Base-by-base conservation (phyloP, 2,329 filamentous ascomycete species). In the Podosphaera xanthii region DNA sequence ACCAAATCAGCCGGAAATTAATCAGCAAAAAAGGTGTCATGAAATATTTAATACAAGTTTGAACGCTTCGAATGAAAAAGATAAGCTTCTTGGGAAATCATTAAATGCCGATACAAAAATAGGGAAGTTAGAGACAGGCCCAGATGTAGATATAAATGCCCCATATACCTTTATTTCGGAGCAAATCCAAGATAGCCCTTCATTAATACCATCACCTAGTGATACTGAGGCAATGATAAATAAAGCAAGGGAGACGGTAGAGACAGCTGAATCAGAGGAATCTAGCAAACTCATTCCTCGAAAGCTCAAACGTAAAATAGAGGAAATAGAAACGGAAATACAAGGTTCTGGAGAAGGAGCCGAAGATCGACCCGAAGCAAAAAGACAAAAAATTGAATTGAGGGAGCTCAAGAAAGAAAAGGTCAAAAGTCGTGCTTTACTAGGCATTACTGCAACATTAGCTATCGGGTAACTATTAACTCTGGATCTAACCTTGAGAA, bases 201-300 rank as follows among this genome's bases (percentile, higher is more conserved):
- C 10, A 44, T 44, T 44, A 12, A 12, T 89, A 7, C 83, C 86
- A 0, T 79, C 82, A 10, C 82, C 87, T 0, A 85, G 89, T 63
- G 86, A 92, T 66, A 83, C 89, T 0, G 78, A 85, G 60, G 79
- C 83, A 59, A 89, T 96, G 84, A 84, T 97, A 61, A 83, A 83
- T 35, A 82, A 87, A 67, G 92, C 92, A 38, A 88, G 84, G 72
- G 80, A 83, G 64, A 95, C 96, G 87, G 90, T 96, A 4, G 79
- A 85, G 62, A 82, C 82, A 63, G 83, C 83, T 38, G 76, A 82
- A 61, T 60, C 72, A 74, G 64, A 60, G 33, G 60, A 60, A 8
- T 55, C 62, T 14, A n/a, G 12, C 10, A 38, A 56, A 22, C 56
- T 22, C 36, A 52, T 36, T 8, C 50, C 54, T 8, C 69, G 70